phyloP scores from a whole-genome alignment of 306 rosid genomes.

The Gastrolobium bilobum region DNA sequence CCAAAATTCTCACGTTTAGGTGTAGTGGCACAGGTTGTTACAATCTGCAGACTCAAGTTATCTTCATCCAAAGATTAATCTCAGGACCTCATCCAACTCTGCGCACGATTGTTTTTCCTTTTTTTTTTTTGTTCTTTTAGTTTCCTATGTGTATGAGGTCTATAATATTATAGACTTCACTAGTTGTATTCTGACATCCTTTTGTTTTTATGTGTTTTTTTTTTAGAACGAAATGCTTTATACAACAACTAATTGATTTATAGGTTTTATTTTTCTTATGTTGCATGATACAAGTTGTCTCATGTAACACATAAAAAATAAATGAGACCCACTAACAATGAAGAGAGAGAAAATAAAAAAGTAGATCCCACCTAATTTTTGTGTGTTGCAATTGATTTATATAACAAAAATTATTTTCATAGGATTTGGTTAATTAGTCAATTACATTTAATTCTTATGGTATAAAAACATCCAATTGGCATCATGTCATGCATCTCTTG shows the following conservation, averaged over 20 bases:
- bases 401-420: not conserved
- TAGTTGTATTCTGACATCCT: not conserved
- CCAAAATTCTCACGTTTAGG: constrained; percentile 46
- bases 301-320: too few species aligned
- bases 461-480: not conserved
- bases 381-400: constrained; percentile 22
- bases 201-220: not conserved
- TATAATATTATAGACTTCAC: constrained; percentile 15
- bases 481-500: constrained; percentile 6
- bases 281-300: too few species aligned
- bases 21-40: constrained; percentile 52
- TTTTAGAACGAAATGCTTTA: not conserved
- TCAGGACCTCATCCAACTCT: not conserved
- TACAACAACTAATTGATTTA: constrained; percentile 6
- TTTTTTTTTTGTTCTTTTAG: not conserved
- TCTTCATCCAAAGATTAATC: constrained; percentile 38
- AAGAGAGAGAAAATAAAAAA: too few species aligned
- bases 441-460: not conserved
- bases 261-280: too few species aligned
- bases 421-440: constrained; percentile 12
- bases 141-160: not conserved
- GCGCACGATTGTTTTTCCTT: too few species aligned
- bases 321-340: too few species aligned
- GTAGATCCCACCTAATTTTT: too few species aligned
- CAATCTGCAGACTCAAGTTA: constrained; percentile 42